Conservation (phyloP, 345 rosid genomes). For the Citrus unshiu region DNA sequence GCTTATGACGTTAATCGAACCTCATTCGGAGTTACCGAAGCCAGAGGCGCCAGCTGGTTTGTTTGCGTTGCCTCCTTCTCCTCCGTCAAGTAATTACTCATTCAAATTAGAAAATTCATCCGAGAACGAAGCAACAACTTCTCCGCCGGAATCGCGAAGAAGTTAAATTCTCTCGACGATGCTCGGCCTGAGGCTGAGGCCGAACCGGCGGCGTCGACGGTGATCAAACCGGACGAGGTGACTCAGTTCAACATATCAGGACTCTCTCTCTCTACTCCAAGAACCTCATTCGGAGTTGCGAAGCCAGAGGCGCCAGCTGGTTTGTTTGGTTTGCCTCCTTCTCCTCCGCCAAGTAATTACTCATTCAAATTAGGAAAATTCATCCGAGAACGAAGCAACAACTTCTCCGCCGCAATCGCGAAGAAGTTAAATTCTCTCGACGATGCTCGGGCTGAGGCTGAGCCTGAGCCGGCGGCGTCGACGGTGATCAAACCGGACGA, state of each 20-base stretch:
- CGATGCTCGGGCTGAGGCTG: not conserved
- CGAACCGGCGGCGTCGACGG: too few relatives aligned
- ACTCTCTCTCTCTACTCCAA: slow-evolving; percentile 8
- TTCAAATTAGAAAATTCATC: slow-evolving; percentile 42
- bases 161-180: slow-evolving; percentile 28
- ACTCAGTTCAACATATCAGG: slow-evolving; percentile 73
- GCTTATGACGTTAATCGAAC: slow-evolving; percentile 4
- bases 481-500: slow-evolving; percentile 13
- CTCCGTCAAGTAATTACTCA: slow-evolving; percentile 12
- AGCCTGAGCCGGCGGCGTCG: too few relatives aligned
- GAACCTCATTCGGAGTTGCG: too few relatives aligned
- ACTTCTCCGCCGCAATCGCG: slow-evolving; percentile 48
- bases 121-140: slow-evolving; percentile 56
- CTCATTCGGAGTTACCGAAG: slow-evolving; percentile 67
- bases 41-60: slow-evolving; percentile 69
- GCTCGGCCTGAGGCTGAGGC: not conserved
- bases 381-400: slow-evolving; percentile 59
- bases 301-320: too few relatives aligned
- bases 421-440: slow-evolving; percentile 38
- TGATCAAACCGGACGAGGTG: slow-evolving; percentile 30
- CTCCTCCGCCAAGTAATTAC: slow-evolving; percentile 21
- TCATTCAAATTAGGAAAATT: slow-evolving; percentile 34
- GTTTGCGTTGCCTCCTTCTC: not conserved
- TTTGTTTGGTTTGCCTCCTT: not conserved
- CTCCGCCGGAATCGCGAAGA: slow-evolving; percentile 51